Evolutionary conservation across 768 basidiomycete genomes (phyloP).

Genomic region (Termitomyces sp.): DNA sequence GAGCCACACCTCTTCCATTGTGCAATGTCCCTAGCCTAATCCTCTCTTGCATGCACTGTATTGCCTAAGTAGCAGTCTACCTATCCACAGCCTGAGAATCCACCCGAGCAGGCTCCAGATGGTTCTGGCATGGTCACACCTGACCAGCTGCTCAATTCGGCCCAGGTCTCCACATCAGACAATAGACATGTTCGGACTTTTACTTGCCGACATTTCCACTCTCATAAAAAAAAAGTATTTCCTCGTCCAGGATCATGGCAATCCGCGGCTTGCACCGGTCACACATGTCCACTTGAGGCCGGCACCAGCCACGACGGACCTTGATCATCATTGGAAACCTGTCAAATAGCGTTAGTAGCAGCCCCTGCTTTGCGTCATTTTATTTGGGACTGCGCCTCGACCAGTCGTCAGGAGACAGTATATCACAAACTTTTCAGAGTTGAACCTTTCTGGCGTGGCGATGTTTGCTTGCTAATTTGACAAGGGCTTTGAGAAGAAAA

Average conservation of each 20-base stretch:
- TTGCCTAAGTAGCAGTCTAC: not conserved
- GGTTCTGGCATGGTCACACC: slow-evolving; percentile 12
- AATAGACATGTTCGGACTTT: slow-evolving; percentile 13
- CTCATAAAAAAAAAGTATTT: not conserved
- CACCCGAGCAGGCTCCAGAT: not conserved
- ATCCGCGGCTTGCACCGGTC: slow-evolving; percentile 2
- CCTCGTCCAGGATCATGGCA: slow-evolving; percentile 7
- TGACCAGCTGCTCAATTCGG: slow-evolving; percentile 7
- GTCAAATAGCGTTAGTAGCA: not conserved
- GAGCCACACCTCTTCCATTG: slow-evolving; percentile 17
- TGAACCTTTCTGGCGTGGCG: not conserved
- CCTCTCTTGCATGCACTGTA: not conserved
- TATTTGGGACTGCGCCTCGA: not conserved
- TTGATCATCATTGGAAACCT: not conserved
- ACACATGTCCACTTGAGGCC: not conserved
- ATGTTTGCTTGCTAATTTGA: not conserved
- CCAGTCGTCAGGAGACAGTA: not conserved
- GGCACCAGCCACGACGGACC: not conserved
- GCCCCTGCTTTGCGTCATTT: not conserved
- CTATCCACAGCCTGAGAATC: not conserved
- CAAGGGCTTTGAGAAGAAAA: not conserved
- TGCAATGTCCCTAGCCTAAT: not conserved
- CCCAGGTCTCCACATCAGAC: slow-evolving; percentile 8
- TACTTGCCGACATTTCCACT: slow-evolving; percentile 2
- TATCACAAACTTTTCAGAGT: not conserved